These are phyloP conservation scores for Exutisphaerella laricina DNA, from an alignment of 2,329 filamentous ascomycete species.

Conservation along the genomic window DNA sequence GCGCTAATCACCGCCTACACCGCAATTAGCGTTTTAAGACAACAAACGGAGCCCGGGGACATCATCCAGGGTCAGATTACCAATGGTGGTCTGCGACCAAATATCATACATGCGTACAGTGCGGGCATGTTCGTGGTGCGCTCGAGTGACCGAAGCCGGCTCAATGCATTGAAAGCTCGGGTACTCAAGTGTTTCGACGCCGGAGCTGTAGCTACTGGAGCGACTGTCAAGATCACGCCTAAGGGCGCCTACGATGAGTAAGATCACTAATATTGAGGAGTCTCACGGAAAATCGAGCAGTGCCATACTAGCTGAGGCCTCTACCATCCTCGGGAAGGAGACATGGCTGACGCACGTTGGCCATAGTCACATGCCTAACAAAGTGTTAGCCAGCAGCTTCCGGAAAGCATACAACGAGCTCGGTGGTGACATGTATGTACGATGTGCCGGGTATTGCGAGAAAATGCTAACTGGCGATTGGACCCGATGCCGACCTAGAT, in stretches of 20 bases:
- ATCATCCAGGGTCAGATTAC: constrained; percentile 34
- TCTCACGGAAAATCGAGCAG: no score
- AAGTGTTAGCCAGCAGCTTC: constrained; percentile 37
- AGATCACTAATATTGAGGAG: no score
- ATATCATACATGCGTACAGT: constrained; percentile 39
- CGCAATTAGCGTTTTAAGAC: constrained; percentile 34
- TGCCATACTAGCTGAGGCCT: no score
- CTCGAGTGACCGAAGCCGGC: constrained; percentile 27
- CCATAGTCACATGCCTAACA: constrained; percentile 53
- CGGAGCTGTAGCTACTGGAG: constrained; percentile 47
- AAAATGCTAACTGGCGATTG: not conserved
- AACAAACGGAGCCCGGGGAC: constrained; percentile 38
- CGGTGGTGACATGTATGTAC: not conserved
- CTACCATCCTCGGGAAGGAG: no score
- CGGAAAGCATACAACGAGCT: constrained; percentile 5
- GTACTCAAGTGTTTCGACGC: constrained; percentile 43
- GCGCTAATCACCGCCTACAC: constrained; percentile 32
- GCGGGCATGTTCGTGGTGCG: constrained; percentile 37
- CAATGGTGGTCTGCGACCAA: constrained; percentile 30
- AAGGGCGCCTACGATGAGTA: constrained; percentile 48
- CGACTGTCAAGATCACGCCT: constrained; percentile 41
- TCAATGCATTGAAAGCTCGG: constrained; percentile 30
- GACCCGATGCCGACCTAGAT: not conserved
- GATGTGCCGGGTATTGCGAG: not conserved
- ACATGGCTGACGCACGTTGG: no score